Percentiles rank a stretch among this genome's conserved stretches.
These are phyloP conservation scores for Hysterium pulicare DNA, from an alignment of 2,329 filamentous ascomycete genomes.

Conservation along the genomic window DNA sequence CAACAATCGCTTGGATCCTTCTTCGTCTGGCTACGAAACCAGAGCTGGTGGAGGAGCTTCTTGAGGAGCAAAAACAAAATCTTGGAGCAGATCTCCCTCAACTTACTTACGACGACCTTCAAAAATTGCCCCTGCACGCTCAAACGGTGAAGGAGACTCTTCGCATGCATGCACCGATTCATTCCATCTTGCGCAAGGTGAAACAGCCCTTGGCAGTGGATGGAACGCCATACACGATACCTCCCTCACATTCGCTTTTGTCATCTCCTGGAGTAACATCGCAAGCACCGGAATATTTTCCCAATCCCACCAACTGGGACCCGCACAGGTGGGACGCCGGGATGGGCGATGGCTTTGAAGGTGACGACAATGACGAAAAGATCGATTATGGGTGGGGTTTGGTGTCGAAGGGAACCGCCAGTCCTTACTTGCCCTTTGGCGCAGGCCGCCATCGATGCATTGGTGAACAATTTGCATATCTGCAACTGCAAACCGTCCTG, in stretches of 20 bases:
- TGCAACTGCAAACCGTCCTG: constrained; percentile 83
- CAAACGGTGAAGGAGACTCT: constrained; percentile 90
- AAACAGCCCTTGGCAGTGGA: constrained; percentile 82
- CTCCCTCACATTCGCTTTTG: constrained; percentile 75
- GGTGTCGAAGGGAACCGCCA: constrained; percentile 84
- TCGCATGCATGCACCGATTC: constrained; percentile 85
- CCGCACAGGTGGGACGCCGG: constrained; percentile 83
- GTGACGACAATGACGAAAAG: constrained; percentile 65
- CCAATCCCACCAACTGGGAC: constrained; percentile 78
- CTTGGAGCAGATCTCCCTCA: constrained; percentile 73
- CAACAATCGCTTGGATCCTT: constrained; percentile 81
- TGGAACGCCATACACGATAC: constrained; percentile 78
- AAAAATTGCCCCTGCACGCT: constrained; percentile 75
- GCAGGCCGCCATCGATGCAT: constrained; percentile 92
- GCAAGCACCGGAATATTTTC: constrained; percentile 71
- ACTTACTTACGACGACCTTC: constrained; percentile 72
- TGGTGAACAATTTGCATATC: constrained; percentile 92
- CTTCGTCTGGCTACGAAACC: constrained; percentile 75
- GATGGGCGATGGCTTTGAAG: constrained; percentile 42
- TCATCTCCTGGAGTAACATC: constrained; percentile 81
- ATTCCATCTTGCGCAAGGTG: constrained; percentile 91
- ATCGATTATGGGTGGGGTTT: constrained; percentile 92
- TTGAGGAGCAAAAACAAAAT: constrained; percentile 72
- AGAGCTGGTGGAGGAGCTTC: constrained; percentile 74
- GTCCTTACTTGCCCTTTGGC: constrained; percentile 90